Conservation (phyloP, 2,329 filamentous ascomycete species). For the Colletotrichum sp. region DNA sequence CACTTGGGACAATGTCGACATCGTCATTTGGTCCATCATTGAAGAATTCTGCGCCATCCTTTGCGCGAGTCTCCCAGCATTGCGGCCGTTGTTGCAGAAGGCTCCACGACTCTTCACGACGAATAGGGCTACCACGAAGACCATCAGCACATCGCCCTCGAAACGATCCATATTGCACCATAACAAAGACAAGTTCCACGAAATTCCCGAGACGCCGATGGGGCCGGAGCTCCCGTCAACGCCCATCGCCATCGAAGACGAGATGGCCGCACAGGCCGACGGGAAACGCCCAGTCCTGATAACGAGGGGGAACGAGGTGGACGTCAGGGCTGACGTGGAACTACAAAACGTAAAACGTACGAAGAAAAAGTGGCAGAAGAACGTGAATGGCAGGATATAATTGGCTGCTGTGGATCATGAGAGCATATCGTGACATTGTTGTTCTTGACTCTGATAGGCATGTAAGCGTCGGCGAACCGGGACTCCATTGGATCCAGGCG, state of each 20-base stretch:
- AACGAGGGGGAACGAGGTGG: not conserved
- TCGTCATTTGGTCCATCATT: conserved; percentile 35
- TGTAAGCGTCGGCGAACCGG: not conserved
- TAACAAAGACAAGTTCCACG: not conserved
- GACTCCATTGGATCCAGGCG: not conserved
- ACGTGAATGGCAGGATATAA: not conserved
- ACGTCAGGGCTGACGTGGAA: not conserved
- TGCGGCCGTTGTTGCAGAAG: conserved; percentile 39
- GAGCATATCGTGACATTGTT: not conserved
- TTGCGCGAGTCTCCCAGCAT: conserved; percentile 44
- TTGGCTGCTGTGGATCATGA: not conserved
- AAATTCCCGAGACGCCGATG: not conserved
- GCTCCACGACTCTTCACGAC: not conserved
- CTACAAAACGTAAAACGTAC: not conserved
- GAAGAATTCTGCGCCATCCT: conserved; percentile 40
- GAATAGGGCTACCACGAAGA: conserved; percentile 15
- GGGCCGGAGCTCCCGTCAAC: not conserved
- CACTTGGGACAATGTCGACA: conserved; percentile 34
- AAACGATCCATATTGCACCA: not conserved
- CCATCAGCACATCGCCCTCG: not conserved
- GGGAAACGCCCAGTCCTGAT: conserved; percentile 11
- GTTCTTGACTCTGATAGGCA: not conserved
- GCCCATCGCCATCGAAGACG: conserved; percentile 13
- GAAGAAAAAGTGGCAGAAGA: not conserved
- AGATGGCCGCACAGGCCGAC: conserved; percentile 11